Evolutionary conservation across 2,329 filamentous ascomycete species (phyloP).

Genomic region (Fusarium sp.): DNA sequence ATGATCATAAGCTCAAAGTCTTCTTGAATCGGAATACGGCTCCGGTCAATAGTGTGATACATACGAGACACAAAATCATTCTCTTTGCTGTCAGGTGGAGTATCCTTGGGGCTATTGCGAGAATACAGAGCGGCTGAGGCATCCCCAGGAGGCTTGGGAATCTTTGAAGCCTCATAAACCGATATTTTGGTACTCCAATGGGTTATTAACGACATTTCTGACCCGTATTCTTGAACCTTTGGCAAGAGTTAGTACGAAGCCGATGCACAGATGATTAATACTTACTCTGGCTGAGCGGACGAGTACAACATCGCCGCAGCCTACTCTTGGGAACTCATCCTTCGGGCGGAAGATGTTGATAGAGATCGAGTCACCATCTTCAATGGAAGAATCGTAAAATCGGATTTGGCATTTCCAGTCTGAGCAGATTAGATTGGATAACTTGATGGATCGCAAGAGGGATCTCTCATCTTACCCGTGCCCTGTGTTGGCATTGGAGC

Average conservation of each 20-base stretch:
- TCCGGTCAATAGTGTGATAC: constrained; percentile 59
- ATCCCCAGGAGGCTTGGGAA: constrained; percentile 51
- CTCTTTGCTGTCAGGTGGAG: constrained; percentile 45
- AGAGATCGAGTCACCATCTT: constrained; percentile 55
- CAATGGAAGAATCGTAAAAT: constrained; percentile 68
- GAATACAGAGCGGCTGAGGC: constrained; percentile 50
- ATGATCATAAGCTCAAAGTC: constrained; percentile 57
- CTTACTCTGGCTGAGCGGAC: constrained; percentile 67
- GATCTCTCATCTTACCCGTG: constrained; percentile 56
- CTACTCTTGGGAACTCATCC: constrained; percentile 60
- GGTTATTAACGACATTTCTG: constrained; percentile 58
- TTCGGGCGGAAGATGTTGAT: constrained; percentile 72
- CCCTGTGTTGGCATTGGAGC: constrained; percentile 63
- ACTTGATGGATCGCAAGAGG: not conserved
- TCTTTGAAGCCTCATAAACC: constrained; percentile 54
- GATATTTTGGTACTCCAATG: constrained; percentile 57
- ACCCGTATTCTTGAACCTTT: constrained; percentile 57
- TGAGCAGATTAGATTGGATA: constrained; percentile 45
- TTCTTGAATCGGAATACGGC: constrained; percentile 54
- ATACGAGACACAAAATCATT: constrained; percentile 61
- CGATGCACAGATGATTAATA: too few relatives aligned
- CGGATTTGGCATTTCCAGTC: constrained; percentile 71
- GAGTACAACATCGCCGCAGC: constrained; percentile 54
- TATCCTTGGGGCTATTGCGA: constrained; percentile 35
- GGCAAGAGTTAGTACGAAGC: constrained; percentile 15